phyloP scores from a whole-genome alignment of 345 rosid genomes.

The Sonneratia caseolaris region DNA sequence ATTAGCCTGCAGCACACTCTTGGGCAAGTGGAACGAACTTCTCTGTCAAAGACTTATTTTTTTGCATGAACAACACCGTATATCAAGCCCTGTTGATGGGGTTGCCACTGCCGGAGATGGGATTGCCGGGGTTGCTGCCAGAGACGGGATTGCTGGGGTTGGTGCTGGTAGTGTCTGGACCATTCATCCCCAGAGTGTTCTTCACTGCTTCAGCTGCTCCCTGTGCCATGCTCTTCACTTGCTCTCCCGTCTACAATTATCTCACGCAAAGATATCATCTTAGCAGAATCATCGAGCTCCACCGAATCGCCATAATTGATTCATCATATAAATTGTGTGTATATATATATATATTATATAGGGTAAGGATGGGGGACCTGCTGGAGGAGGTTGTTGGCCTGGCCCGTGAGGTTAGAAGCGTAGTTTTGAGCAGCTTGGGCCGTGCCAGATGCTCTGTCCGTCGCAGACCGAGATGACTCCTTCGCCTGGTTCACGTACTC shows the following conservation, averaged over 20 bases:
- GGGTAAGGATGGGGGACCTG: constrained; percentile 13
- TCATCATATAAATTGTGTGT: background rate
- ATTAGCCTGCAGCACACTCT: too few relatives aligned
- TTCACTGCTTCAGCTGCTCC: constrained; percentile 42
- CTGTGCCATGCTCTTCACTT: constrained; percentile 39
- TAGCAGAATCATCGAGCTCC: background rate
- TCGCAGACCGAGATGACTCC: constrained; percentile 14
- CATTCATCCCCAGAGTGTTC: constrained; percentile 30
- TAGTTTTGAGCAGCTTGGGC: constrained; percentile 18
- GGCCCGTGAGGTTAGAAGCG: constrained; percentile 18
- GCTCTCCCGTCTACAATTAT: constrained; percentile 28
- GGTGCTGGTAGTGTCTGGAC: background rate
- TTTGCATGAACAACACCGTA: background rate
- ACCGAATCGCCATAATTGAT: background rate
- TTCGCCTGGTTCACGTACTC: constrained; percentile 26
- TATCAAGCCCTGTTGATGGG: constrained; percentile 2
- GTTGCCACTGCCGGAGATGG: background rate
- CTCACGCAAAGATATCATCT: background rate
- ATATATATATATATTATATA: background rate
- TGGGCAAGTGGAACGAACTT: too few relatives aligned
- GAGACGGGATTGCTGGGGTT: background rate
- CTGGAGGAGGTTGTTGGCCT: constrained; percentile 32
- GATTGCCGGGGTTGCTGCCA: background rate
- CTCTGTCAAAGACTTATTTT: too few relatives aligned
- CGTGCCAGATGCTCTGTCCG: constrained; percentile 21